These are phyloP conservation scores for Salix caprea DNA, from an alignment of 345 rosid genomes.

Conservation along the genomic window DNA sequence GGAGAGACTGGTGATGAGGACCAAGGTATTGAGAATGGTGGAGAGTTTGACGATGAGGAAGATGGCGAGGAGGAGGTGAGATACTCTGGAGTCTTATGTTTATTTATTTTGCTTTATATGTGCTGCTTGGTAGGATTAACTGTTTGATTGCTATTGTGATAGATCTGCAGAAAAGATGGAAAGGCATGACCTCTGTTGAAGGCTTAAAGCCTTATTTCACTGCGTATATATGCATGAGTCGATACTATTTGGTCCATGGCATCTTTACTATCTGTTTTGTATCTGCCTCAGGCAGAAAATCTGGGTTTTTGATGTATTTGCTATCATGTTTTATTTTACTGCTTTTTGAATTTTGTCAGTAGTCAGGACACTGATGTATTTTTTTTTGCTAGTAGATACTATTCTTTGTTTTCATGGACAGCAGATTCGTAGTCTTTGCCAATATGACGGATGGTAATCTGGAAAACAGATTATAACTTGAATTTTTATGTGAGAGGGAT, in stretches of 20 bases:
- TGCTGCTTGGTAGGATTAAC: neutral
- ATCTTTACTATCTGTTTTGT: neutral
- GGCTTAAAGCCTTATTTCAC: neutral
- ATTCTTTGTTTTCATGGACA: neutral
- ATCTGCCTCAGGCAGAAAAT: neutral
- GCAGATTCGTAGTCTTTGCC: neutral
- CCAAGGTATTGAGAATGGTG: slow-evolving; percentile 39
- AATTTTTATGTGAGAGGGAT: neutral
- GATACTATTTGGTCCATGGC: neutral
- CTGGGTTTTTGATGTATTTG: neutral
- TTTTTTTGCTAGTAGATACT: neutral
- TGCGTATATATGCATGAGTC: neutral
- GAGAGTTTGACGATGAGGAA: slow-evolving; percentile 57
- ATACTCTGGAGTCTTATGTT: neutral
- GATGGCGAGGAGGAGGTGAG: slow-evolving; percentile 63
- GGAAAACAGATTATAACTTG: neutral
- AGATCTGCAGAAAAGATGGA: neutral
- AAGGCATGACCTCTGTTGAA: neutral
- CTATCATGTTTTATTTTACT: neutral
- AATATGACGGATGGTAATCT: neutral
- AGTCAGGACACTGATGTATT: neutral
- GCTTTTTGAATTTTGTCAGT: neutral
- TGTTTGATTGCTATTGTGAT: neutral
- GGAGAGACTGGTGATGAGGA: slow-evolving; percentile 30
- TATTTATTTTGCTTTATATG: neutral